Percentiles rank a stretch among this genome's conserved stretches.
These are phyloP conservation scores for Seiridium cupressi DNA, from an alignment of 2,329 filamentous ascomycete species.

Conservation along the genomic window DNA sequence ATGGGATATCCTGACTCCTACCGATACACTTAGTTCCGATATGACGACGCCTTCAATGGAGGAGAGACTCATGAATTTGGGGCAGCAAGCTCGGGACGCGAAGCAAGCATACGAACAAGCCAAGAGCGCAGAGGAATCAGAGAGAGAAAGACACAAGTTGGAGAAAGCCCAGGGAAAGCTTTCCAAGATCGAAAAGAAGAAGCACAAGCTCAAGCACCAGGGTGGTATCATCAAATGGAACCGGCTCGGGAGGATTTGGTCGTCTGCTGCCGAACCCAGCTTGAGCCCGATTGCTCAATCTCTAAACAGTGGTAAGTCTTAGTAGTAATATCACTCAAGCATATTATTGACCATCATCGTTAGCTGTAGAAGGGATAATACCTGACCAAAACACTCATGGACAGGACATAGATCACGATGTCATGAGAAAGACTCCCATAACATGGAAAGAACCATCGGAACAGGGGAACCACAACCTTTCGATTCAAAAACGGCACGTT, in stretches of 20 bases:
- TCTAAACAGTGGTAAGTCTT: conserved; percentile 19
- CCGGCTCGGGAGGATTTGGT: conserved; percentile 46
- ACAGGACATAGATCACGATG: too few species aligned
- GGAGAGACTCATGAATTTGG: conserved; percentile 29
- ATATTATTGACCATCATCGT: too few species aligned
- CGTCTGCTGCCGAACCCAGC: conserved; percentile 46
- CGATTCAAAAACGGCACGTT: conserved; percentile 1
- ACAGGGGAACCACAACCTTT: neutral
- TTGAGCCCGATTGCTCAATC: conserved; percentile 50
- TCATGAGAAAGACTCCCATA: too few species aligned
- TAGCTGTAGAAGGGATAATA: too few species aligned
- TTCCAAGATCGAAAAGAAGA: conserved; percentile 40
- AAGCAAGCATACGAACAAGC: conserved; percentile 35
- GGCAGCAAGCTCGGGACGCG: conserved; percentile 30
- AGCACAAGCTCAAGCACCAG: conserved; percentile 32
- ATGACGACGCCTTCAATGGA: conserved; percentile 29
- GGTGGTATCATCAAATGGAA: conserved; percentile 40
- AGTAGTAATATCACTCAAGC: neutral
- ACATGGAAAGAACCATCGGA: neutral
- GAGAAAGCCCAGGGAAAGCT: conserved; percentile 35
- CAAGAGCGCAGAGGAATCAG: conserved; percentile 33
- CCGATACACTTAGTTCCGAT: conserved; percentile 40
- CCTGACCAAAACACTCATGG: too few species aligned
- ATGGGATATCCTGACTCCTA: conserved; percentile 49
- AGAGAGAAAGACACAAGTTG: conserved; percentile 36